phyloP scores from a whole-genome alignment of 495 filamentous ascomycete species.

The Schizothecium vesticola region DNA sequence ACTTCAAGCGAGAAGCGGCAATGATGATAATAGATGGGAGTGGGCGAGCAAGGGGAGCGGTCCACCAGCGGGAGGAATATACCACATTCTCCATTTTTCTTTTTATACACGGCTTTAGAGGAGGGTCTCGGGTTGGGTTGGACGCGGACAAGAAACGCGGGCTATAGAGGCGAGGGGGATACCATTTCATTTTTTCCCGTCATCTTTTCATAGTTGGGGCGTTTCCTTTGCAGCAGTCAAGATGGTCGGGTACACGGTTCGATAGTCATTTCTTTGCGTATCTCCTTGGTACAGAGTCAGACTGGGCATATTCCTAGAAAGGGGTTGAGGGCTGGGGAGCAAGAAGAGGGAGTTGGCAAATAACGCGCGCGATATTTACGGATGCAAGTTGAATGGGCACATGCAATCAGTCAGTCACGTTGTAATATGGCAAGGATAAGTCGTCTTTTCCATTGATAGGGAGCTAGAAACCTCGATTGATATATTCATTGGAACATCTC shows the following conservation, averaged over 20 bases:
- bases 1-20: background rate
- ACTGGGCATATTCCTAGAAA: background rate
- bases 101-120: background rate
- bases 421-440: background rate
- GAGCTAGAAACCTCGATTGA: too few relatives aligned
- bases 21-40: background rate
- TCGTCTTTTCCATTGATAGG: background rate
- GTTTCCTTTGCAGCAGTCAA: background rate
- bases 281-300: background rate
- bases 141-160: background rate
- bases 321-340: background rate
- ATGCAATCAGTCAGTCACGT: background rate
- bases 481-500: background rate
- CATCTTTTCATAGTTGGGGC: background rate
- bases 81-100: background rate
- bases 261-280: background rate
- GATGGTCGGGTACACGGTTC: background rate
- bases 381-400: background rate
- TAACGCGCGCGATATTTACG: too few relatives aligned
- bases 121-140: background rate
- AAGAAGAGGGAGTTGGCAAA: background rate
- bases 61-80: background rate
- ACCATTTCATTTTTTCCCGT: background rate
- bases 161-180: background rate
- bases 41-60: background rate